Evolutionary conservation across 2,329 filamentous ascomycete species (phyloP).

Genomic region (Hymenoscyphus occultus): DNA sequence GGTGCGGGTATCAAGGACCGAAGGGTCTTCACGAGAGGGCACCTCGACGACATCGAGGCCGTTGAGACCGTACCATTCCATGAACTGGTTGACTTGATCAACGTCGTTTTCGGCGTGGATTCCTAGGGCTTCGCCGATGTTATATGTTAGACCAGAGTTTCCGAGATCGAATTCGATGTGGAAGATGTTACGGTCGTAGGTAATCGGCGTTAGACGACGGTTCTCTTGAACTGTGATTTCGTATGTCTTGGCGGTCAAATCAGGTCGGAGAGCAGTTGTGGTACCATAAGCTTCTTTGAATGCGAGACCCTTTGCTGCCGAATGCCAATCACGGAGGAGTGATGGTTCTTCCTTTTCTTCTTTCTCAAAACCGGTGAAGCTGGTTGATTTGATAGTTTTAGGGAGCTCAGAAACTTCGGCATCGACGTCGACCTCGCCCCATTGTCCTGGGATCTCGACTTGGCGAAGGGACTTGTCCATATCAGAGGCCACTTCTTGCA

Average conservation of each 20-base stretch:
- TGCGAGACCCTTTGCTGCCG: conserved; percentile 78
- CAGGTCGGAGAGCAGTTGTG: conserved; percentile 71
- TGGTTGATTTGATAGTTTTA: conserved; percentile 68
- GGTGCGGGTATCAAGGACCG: conserved; percentile 79
- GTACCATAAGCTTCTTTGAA: conserved; percentile 96
- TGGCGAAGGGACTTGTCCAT: conserved; percentile 68
- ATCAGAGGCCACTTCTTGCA: conserved; percentile 60
- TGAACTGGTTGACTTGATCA: conserved; percentile 76
- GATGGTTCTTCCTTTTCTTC: conserved; percentile 65
- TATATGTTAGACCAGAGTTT: conserved; percentile 85
- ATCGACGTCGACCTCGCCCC: conserved; percentile 68
- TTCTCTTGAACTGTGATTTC: conserved; percentile 93
- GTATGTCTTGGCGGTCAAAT: conserved; percentile 79
- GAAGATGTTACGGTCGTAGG: conserved; percentile 98
- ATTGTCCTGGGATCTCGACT: conserved; percentile 74
- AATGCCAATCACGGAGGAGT: conserved; percentile 73
- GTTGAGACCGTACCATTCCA: conserved; percentile 83
- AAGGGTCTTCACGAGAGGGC: conserved; percentile 73
- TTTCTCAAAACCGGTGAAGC: conserved; percentile 79
- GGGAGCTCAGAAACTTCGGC: conserved; percentile 52
- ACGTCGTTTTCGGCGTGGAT: conserved; percentile 94
- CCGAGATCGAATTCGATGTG: conserved; percentile 99
- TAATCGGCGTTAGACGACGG: conserved; percentile 79
- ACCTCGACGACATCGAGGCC: conserved; percentile 86
- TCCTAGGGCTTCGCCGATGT: conserved; percentile 94